Evolutionary conservation across 257 asterid species (phyloP).

Genomic region (Plantago major): DNA sequence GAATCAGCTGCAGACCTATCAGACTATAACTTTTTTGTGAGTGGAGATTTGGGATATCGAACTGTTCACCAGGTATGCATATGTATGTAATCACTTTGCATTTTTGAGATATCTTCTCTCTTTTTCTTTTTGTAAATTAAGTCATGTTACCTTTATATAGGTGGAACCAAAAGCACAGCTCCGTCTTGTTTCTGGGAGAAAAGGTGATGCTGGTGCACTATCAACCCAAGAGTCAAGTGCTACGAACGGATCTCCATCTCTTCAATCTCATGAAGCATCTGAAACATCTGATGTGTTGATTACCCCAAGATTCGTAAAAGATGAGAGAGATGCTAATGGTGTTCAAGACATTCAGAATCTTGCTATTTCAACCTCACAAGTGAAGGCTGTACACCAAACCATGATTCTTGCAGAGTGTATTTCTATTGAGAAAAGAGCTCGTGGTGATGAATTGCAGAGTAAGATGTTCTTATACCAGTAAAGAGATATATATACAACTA

Average conservation of each 20-base stretch:
- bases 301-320: conserved; percentile 63
- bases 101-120: neutral
- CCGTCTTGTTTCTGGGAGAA: conserved; percentile 27
- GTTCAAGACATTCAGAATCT: conserved; percentile 31
- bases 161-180: conserved; percentile 11
- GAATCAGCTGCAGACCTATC: conserved; percentile 64
- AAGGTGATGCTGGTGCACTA: conserved; percentile 18
- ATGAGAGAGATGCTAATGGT: conserved; percentile 31
- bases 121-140: neutral
- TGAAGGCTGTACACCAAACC: conserved; percentile 76
- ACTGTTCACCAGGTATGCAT: conserved; percentile 53
- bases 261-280: conserved; percentile 42
- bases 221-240: neutral
- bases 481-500: too few relatives aligned
- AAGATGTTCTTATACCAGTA: conserved; percentile 1
- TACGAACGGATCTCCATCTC: conserved; percentile 22
- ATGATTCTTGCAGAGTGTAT: conserved; percentile 72
- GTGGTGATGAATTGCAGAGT: conserved; percentile 82
- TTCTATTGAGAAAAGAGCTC: conserved; percentile 58
- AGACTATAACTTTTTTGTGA: conserved; percentile 47
- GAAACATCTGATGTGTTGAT: conserved; percentile 78
- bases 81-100: neutral
- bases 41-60: conserved; percentile 87
- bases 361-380: conserved; percentile 37
- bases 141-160: neutral